Evolutionary conservation across 1,139 yeast genomes (phyloP), one percentile per base, ranked within the genome.

Genomic region (Taphrina betulina): DNA sequence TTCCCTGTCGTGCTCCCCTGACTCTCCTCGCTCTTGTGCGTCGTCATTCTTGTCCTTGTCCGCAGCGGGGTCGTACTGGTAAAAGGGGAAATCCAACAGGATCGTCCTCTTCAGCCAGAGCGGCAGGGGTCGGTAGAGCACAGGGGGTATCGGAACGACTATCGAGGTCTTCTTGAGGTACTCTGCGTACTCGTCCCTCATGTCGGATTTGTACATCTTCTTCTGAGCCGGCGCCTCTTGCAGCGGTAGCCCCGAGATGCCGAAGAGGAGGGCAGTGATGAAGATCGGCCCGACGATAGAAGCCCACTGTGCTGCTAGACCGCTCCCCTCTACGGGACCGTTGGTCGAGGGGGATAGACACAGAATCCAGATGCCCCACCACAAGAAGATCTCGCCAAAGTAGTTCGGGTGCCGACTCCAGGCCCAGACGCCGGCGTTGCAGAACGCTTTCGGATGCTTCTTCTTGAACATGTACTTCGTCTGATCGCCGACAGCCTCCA

Each of bases 321-420:
- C 54, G 17, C 54, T 35, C 5, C 54, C 54, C 3, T 23, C 28
- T 2, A 40, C 54, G 4, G 45, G 54, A 3, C 54, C 54, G n/a
- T 50, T 33, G 12, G 54, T 50, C 17, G 54, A 50, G 5, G 54
- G 54, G n/a, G 40, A 29, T n/a, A 50, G 26, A 33, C 54, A 50
- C 17, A 50, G 33, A 34, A 50, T 38, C 54, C 54, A 50, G 19
- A 50, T 50, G 7, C 54, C 54, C 54, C 54, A 50, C 54, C 54
- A 50, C 14, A 41, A 24, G 31, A 50, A 50, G 12, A 50, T 40
- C 33, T 50, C 54, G n/a, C 54, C 54, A 24, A 50, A 50, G 26
- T 50, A 50, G 19, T 50, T 50, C 16, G 54, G 54, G 23, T 50
- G 54, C 22, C 54, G 28, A 5, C 46, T 40, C 29, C 35, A 22